Conservation (phyloP, 169 alveolate genomes). For the Miamiensis avidus region DNA sequence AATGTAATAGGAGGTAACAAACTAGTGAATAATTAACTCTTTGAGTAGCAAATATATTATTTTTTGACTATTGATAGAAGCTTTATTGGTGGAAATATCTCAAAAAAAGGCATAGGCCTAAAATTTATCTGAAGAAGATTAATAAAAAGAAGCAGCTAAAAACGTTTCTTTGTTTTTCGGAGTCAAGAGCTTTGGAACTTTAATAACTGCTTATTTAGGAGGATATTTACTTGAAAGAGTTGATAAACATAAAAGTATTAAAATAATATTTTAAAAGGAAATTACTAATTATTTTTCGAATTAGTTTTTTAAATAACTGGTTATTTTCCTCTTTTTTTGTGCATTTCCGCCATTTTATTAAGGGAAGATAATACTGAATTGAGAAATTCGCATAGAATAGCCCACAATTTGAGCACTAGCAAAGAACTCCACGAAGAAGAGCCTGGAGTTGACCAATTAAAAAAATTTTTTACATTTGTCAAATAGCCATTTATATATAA, state of each 20-base stretch:
- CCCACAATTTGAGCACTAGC: too few relatives aligned
- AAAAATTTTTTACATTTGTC: constrained; percentile 76
- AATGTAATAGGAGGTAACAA: constrained; percentile 63
- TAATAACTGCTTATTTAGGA: constrained; percentile 93
- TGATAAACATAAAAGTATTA: constrained; percentile 59
- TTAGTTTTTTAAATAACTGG: constrained; percentile 83
- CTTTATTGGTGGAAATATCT: constrained; percentile 51
- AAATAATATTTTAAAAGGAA: too few relatives aligned
- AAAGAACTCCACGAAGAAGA: neutral
- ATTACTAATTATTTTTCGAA: too few relatives aligned
- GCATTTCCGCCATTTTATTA: constrained; percentile 81
- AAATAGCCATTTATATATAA: constrained; percentile 87
- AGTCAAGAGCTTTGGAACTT: constrained; percentile 89
- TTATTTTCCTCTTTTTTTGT: constrained; percentile 81
- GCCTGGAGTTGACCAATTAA: constrained; percentile 65
- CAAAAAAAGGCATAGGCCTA: constrained; percentile 20
- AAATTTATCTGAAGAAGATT: constrained; percentile 10
- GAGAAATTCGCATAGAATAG: too few relatives aligned
- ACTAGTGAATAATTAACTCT: neutral
- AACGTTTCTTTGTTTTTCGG: constrained; percentile 91
- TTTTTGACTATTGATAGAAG: constrained; percentile 33
- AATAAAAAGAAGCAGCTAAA: constrained; percentile 68
- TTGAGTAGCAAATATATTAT: too few relatives aligned
- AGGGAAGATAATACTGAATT: constrained; percentile 67
- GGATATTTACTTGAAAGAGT: constrained; percentile 89